phyloP scores from a whole-genome alignment of 371 early-diverging fungal species.

The Umbelopsis sp. region DNA sequence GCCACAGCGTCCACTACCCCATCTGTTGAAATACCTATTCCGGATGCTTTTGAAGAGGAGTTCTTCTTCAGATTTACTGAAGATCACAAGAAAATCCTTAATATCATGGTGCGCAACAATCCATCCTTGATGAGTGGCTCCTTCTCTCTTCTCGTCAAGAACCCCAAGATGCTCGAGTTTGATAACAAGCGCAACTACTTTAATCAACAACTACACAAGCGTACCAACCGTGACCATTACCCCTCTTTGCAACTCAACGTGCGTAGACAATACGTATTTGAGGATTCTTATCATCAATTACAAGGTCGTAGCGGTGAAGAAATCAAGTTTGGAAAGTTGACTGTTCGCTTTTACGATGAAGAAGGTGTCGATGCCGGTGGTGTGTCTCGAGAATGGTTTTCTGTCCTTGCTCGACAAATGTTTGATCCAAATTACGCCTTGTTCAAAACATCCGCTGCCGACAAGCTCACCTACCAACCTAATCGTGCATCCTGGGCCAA shows the following conservation, averaged over 20 bases:
- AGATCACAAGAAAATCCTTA: slow-evolving; percentile 93
- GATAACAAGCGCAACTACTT: slow-evolving; percentile 99
- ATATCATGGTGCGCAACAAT: slow-evolving; percentile 96
- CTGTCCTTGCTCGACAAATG: slow-evolving; percentile 95
- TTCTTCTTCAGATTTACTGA: slow-evolving; percentile 92
- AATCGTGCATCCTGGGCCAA: slow-evolving; percentile 94
- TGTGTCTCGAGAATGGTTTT: slow-evolving; percentile 98
- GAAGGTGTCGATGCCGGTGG: slow-evolving; percentile 99
- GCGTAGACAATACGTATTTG: slow-evolving; percentile 93
- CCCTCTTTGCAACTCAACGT: slow-evolving; percentile 86
- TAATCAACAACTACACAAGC: slow-evolving; percentile 91
- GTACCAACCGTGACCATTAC: slow-evolving; percentile 68
- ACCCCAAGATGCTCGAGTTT: slow-evolving; percentile 97
- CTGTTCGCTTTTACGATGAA: slow-evolving; percentile 95
- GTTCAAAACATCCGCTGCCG: slow-evolving; percentile 95
- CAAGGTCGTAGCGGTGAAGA: slow-evolving; percentile 91
- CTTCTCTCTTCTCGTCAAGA: slow-evolving; percentile 94
- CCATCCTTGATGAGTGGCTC: slow-evolving; percentile 95
- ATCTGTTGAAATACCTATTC: slow-evolving; percentile 12
- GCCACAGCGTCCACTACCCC: slow-evolving; percentile 22
- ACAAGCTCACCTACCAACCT: slow-evolving; percentile 96
- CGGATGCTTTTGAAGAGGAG: slow-evolving; percentile 51
- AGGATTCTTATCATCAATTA: slow-evolving; percentile 95
- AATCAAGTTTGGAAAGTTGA: slow-evolving; percentile 91
- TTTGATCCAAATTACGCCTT: slow-evolving; percentile 99